phyloP scores from a whole-genome alignment of 192 early-diverging fungal genomes.

The Phlyctochytrium planicorne region DNA sequence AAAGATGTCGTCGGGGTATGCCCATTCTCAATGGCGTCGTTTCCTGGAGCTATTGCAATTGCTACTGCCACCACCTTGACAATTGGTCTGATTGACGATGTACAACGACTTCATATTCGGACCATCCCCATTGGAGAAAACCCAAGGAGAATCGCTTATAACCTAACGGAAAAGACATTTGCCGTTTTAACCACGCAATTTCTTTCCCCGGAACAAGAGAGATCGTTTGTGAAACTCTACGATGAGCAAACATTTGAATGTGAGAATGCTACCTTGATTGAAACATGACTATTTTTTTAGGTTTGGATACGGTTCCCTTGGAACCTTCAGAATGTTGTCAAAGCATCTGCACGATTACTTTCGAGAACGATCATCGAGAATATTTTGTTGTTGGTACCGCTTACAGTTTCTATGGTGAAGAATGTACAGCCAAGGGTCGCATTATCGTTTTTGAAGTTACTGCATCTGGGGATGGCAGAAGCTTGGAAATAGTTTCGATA shows the following conservation, averaged over 20 bases:
- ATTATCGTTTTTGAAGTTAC: conserved; percentile 65
- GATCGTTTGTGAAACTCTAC: conserved; percentile 59
- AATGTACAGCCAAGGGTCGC: conserved; percentile 70
- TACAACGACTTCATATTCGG: conserved; percentile 82
- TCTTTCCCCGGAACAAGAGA: conserved; percentile 41
- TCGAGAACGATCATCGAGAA: conserved; percentile 10
- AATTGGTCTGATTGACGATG: conserved; percentile 76
- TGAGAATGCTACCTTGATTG: conserved; percentile 34
- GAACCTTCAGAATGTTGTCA: conserved; percentile 16
- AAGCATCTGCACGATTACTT: conserved; percentile 34
- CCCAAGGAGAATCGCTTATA: conserved; percentile 67
- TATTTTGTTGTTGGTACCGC: conserved; percentile 80
- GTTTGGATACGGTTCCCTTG: too few relatives aligned
- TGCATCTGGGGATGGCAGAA: conserved; percentile 5
- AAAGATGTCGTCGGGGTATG: conserved; percentile 33
- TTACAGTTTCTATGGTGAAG: conserved; percentile 50
- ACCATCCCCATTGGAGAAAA: conserved; percentile 63
- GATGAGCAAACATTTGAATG: conserved; percentile 75
- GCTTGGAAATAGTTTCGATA: conserved; percentile 50
- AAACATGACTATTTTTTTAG: not conserved
- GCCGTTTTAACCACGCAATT: conserved; percentile 55
- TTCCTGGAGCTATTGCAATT: conserved; percentile 54
- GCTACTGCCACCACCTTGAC: conserved; percentile 58
- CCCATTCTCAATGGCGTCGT: conserved; percentile 15
- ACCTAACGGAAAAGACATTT: conserved; percentile 54